Evolutionary conservation across 2,329 filamentous ascomycete species (phyloP), one percentile per base, ranked within the genome.

Genomic region (Aaosphaeria arxii): DNA sequence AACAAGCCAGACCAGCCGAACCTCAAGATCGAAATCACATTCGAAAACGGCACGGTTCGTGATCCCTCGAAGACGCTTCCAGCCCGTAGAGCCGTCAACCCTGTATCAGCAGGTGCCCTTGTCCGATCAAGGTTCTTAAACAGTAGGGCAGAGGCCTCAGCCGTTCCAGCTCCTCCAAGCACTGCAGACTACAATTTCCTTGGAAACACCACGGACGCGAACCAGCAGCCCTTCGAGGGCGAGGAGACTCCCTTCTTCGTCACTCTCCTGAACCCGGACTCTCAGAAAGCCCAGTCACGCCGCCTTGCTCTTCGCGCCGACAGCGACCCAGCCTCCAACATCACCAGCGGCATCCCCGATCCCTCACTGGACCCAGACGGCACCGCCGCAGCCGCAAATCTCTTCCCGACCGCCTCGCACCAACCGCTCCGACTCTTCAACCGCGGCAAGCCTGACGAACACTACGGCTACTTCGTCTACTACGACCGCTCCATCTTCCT

Each of bases 381-480:
- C 40, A 87, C 85, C 1, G 87, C 89, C 0, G 83, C 84, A 1
- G 75, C 87, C 0, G 88, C 89, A 3, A 80, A 80, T 7, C 75
- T 96, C 53, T 82, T 94, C 41, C 88, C 91, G 0, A 76, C 81
- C 6, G 82, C 87, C 0, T 72, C 77, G 1, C 72, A 75, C 50
- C 94, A 97, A 62, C 92, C 90, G 0, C 76, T 97, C 9, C 83
- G 88, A 1, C 80, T 97, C 1, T 97, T 86, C 68, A 89, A 97
- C 67, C 87, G 91, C 17, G 91, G 88, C 13, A 76, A 88, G 30
- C 74, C 80, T 2, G 86, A 86, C 0, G 92, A 97, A 68, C 90
- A 96, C 71, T 96, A 95, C 69, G 90, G 89, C 2, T 96, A 96
- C 73, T 96, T 96, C 73, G 88, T 82, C 1, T 95, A 96, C 75